Conservation (phyloP, 371 early-diverging fungal species). For the Lichtheimia ornata region DNA sequence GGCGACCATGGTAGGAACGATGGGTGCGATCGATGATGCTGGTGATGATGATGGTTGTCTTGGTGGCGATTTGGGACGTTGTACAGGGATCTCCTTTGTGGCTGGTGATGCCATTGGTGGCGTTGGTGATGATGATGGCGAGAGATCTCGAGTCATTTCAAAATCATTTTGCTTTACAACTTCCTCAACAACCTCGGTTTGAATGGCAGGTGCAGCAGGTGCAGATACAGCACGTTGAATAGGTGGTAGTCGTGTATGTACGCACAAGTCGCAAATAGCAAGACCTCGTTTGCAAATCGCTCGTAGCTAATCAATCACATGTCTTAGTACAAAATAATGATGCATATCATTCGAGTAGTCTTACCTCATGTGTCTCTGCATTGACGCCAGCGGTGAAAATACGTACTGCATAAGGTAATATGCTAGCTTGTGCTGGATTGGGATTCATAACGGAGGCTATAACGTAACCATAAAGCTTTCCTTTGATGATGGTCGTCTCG, state of each 20-base stretch:
- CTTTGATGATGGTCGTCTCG: conserved; percentile 28
- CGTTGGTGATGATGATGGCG: neutral
- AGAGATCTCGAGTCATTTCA: neutral
- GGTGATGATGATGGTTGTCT: no score
- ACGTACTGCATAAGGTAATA: conserved; percentile 42
- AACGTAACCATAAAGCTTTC: conserved; percentile 38
- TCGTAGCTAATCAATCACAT: conserved; percentile 25
- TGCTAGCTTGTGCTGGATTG: conserved; percentile 39
- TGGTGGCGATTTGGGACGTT: no score
- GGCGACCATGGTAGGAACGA: no score
- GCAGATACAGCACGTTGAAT: conserved; percentile 42
- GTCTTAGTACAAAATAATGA: neutral
- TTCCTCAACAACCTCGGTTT: neutral
- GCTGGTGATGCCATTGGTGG: neutral
- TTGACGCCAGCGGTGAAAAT: conserved; percentile 45
- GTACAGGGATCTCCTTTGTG: no score
- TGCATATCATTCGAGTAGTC: neutral
- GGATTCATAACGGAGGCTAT: conserved; percentile 42
- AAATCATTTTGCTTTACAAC: neutral
- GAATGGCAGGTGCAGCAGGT: conserved; percentile 6
- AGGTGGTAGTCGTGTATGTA: conserved; percentile 63
- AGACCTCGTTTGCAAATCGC: conserved; percentile 47
- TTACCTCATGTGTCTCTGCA: conserved; percentile 37
- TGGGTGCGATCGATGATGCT: no score
- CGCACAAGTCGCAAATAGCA: conserved; percentile 59